Evolutionary conservation across 441 rosid species (phyloP).

Genomic region (Biscutella laevigata): DNA sequence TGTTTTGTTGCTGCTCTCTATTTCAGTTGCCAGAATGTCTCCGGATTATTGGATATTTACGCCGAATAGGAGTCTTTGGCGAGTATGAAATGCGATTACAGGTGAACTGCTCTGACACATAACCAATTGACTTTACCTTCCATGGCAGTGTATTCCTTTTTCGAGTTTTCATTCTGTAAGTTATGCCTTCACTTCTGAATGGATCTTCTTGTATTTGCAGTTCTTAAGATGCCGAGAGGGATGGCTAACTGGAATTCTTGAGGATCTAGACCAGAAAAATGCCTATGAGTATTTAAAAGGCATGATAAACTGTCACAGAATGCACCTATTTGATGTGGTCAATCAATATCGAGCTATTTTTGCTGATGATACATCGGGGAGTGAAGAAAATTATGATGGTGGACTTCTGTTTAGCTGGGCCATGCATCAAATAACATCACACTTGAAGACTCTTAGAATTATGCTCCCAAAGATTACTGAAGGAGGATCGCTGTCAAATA

Average conservation of each 20-base stretch:
- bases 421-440: slow-evolving; percentile 93
- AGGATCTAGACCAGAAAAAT: slow-evolving; percentile 81
- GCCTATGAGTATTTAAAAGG: slow-evolving; percentile 90
- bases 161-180: slow-evolving; percentile 3
- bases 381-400: slow-evolving; percentile 87
- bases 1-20: slow-evolving; percentile 13
- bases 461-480: slow-evolving; percentile 96
- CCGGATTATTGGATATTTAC: slow-evolving; percentile 79
- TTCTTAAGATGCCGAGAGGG: slow-evolving; percentile 89
- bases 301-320: slow-evolving; percentile 85
- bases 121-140: background rate
- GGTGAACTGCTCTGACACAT: slow-evolving; percentile 33
- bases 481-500: slow-evolving; percentile 86
- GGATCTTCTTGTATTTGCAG: slow-evolving; percentile 34
- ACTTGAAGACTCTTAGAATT: slow-evolving; percentile 81
- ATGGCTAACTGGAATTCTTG: slow-evolving; percentile 93
- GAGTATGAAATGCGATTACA: slow-evolving; percentile 90
- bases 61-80: slow-evolving; percentile 81
- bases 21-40: slow-evolving; percentile 89
- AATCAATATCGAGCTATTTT: slow-evolving; percentile 93
- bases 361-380: slow-evolving; percentile 91
- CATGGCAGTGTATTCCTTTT: background rate
- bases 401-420: slow-evolving; percentile 95
- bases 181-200: slow-evolving; percentile 19
- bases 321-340: slow-evolving; percentile 88